Conservation (phyloP, 2,329 filamentous ascomycete species). For the Aspergillus chevalieri region DNA sequence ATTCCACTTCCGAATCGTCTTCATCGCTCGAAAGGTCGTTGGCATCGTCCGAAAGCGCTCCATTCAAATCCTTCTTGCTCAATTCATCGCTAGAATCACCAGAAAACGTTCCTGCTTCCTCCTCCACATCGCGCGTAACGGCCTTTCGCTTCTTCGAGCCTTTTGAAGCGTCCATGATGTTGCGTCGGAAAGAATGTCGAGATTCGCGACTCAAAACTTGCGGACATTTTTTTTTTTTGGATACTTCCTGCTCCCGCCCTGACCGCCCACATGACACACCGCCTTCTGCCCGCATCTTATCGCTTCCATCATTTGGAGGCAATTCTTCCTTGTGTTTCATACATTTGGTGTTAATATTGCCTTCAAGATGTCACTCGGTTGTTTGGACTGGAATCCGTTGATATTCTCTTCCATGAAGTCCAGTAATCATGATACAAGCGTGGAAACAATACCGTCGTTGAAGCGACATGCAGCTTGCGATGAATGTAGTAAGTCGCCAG, state of each 20-base stretch:
- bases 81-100: slow-evolving; percentile 61
- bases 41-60: slow-evolving; percentile 37
- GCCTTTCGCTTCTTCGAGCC: slow-evolving; percentile 60
- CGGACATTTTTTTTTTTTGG: slow-evolving; percentile 22
- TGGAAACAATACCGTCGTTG: slow-evolving; percentile 15
- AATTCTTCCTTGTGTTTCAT: slow-evolving; percentile 2
- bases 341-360: background rate
- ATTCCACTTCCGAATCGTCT: slow-evolving; percentile 46
- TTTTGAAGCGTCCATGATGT: slow-evolving; percentile 30
- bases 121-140: slow-evolving; percentile 48
- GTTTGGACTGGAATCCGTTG: slow-evolving; percentile 6
- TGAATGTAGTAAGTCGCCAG: slow-evolving; percentile 39
- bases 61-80: slow-evolving; percentile 37
- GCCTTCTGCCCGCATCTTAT: slow-evolving; percentile 19
- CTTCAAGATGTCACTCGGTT: slow-evolving; percentile 9
- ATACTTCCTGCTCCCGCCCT: slow-evolving; percentile 6
- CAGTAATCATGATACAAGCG: slow-evolving; percentile 2
- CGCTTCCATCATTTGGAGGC: slow-evolving; percentile 9
- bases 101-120: slow-evolving; percentile 47
- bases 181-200: slow-evolving; percentile 2
- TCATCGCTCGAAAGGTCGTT: slow-evolving; percentile 34
- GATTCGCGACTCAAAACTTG: background rate
- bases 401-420: slow-evolving; percentile 4
- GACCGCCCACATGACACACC: slow-evolving; percentile 35
- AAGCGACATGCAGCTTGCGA: slow-evolving; percentile 45